These are phyloP conservation scores for Boletus insuetus DNA, from an alignment of 768 basidiomycete species.

Conservation along the genomic window DNA sequence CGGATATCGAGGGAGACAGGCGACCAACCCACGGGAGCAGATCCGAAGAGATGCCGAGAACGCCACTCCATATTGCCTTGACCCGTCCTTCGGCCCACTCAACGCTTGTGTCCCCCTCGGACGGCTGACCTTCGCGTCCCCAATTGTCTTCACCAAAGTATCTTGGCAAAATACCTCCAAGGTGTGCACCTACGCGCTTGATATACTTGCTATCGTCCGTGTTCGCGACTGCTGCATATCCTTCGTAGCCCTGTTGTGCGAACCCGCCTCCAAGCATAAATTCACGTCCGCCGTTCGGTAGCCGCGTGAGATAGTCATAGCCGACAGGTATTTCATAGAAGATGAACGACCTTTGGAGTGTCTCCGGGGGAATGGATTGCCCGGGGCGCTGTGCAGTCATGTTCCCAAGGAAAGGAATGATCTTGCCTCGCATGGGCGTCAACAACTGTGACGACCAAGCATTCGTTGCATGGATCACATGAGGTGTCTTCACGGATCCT, in stretches of 20 bases:
- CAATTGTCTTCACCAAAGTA: slow-evolving; percentile 51
- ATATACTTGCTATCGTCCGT: slow-evolving; percentile 37
- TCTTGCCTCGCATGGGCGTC: slow-evolving; percentile 55
- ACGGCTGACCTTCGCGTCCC: slow-evolving; percentile 35
- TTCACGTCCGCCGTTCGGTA: slow-evolving; percentile 42
- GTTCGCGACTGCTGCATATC: slow-evolving; percentile 36
- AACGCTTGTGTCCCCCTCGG: slow-evolving; percentile 4
- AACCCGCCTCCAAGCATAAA: slow-evolving; percentile 67
- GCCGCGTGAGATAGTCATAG: slow-evolving; percentile 71
- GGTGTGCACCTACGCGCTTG: slow-evolving; percentile 33
- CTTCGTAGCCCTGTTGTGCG: slow-evolving; percentile 30
- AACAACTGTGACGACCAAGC: slow-evolving; percentile 77
- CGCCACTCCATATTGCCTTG: slow-evolving; percentile 61
- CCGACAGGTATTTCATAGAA: slow-evolving; percentile 46
- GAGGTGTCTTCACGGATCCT: slow-evolving; percentile 53
- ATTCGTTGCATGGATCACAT: slow-evolving; percentile 84
- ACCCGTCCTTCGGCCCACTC: slow-evolving; percentile 45
- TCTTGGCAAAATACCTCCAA: slow-evolving; percentile 45
- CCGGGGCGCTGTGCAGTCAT: slow-evolving; percentile 69
- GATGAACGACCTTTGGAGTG: slow-evolving; percentile 50
- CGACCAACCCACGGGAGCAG: slow-evolving; percentile 70
- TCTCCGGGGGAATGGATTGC: slow-evolving; percentile 29
- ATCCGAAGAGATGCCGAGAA: slow-evolving; percentile 63
- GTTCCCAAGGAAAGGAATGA: slow-evolving; percentile 56
- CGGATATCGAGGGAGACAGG: slow-evolving; percentile 47